Evolutionary conservation across 1,139 yeast species (phyloP).

Genomic region (Casaregolazyma suthepensis): DNA sequence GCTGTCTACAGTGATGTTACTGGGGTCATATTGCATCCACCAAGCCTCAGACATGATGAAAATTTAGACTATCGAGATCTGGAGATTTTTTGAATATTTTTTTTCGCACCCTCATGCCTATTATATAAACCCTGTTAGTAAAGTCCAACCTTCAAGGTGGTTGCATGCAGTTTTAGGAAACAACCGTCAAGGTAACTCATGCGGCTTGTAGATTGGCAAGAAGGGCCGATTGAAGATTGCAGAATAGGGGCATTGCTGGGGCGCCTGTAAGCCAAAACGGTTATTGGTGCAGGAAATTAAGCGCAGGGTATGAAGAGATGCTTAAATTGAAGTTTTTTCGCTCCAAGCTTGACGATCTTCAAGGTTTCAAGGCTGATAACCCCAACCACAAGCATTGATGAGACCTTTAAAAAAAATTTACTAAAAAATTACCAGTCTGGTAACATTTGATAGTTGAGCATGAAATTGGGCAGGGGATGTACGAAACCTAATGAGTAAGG

Average conservation of each 20-base stretch:
- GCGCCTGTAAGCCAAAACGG: too few species aligned
- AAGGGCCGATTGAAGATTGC: background rate
- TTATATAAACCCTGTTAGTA: background rate
- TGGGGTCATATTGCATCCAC: slow-evolving; percentile 21
- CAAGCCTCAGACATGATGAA: slow-evolving; percentile 8
- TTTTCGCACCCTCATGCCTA: background rate
- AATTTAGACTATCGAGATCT: background rate
- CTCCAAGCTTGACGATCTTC: too few species aligned
- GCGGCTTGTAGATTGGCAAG: background rate
- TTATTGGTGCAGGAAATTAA: background rate
- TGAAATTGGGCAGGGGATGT: too few species aligned
- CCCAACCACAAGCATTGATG: too few species aligned
- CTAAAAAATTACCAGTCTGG: too few species aligned
- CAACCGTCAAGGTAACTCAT: background rate
- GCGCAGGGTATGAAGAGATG: background rate
- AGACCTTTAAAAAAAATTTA: too few species aligned
- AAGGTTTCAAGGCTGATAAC: too few species aligned
- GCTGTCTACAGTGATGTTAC: slow-evolving; percentile 27
- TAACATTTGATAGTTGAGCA: too few species aligned
- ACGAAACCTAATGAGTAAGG: too few species aligned
- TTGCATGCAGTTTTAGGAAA: background rate
- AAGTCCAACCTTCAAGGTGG: background rate
- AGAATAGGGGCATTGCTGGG: background rate
- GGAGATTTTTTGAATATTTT: too few species aligned
- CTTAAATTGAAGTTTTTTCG: too few species aligned